A percentile compares a stretch with the other conserved stretches of the same genome.
These are phyloP conservation scores for Tanacetum coccineum DNA, from an alignment of 129 eudicot species.

Conservation along the genomic window DNA sequence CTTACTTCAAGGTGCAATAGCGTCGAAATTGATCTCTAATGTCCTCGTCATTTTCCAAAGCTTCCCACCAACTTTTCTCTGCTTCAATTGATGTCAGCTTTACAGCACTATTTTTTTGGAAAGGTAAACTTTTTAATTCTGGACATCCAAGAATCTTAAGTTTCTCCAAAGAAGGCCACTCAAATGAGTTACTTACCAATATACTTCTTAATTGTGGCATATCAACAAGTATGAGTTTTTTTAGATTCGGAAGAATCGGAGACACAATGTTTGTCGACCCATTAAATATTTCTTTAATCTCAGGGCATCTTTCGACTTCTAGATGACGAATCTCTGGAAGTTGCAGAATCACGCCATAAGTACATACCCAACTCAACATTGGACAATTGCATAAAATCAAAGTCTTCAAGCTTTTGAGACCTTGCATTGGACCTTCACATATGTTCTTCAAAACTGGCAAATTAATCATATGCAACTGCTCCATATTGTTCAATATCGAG, in stretches of 20 bases:
- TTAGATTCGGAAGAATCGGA: slow-evolving; percentile 22
- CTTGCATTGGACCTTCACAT: slow-evolving; percentile 20
- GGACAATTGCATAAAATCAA: slow-evolving; percentile 18
- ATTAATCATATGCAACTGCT: slow-evolving; percentile 21
- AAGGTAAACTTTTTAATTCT: slow-evolving; percentile 15
- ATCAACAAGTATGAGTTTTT: slow-evolving; percentile 26
- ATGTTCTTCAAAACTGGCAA: slow-evolving; percentile 20
- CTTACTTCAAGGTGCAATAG: slow-evolving; percentile 24
- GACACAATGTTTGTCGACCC: background rate
- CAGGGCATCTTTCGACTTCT: slow-evolving; percentile 11
- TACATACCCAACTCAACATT: slow-evolving; percentile 4
- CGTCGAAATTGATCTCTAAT: slow-evolving; percentile 17
- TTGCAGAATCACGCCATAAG: slow-evolving; percentile 19
- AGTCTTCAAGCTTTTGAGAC: slow-evolving; percentile 21
- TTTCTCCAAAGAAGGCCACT: slow-evolving; percentile 30
- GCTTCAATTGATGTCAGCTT: slow-evolving; percentile 17
- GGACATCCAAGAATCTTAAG: slow-evolving; percentile 26
- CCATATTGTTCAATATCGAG: slow-evolving; percentile 16
- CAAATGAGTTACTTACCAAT: slow-evolving; percentile 6
- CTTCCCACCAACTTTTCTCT: slow-evolving; percentile 32
- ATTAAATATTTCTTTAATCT: slow-evolving; percentile 16
- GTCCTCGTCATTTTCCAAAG: slow-evolving; percentile 15
- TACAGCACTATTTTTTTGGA: slow-evolving; percentile 14
- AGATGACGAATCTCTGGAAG: slow-evolving; percentile 20
- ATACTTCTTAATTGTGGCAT: slow-evolving; percentile 21